phyloP scores from a whole-genome alignment of 148 eudicot genomes.

The Cornus florida region DNA sequence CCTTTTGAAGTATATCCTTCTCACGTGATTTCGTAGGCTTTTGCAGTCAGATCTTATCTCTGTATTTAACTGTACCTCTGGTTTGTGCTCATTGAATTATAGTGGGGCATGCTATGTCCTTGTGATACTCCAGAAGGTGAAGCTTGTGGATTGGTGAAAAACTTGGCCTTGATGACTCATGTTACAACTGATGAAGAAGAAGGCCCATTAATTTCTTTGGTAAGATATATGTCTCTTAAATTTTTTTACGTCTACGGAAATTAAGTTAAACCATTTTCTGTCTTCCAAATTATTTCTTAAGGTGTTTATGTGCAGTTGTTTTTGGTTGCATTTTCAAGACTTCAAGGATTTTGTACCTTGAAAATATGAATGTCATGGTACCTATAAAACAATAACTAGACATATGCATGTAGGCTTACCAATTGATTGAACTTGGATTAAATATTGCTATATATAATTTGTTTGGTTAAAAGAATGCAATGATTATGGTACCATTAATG shows the following conservation, averaged over 20 bases:
- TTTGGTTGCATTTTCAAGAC: no score
- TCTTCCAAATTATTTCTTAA: not conserved
- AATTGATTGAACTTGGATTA: not conserved
- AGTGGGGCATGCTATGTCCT: conserved; percentile 99
- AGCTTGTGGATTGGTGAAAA: conserved; percentile 94
- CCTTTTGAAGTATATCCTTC: not conserved
- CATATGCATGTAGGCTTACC: not conserved
- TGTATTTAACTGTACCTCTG: not conserved
- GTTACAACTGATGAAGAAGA: conserved; percentile 98
- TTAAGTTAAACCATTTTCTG: not conserved
- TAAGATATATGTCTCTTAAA: conserved; percentile 23
- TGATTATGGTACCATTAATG: no score
- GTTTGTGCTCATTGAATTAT: conserved; percentile 16
- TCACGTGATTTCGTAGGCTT: not conserved
- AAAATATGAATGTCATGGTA: no score
- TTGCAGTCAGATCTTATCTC: not conserved
- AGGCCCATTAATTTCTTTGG: conserved; percentile 76
- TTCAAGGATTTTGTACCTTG: no score
- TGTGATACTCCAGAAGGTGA: conserved; percentile 99
- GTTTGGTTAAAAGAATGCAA: no score
- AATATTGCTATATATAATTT: no score
- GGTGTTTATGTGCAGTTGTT: no score
- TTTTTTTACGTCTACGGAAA: not conserved
- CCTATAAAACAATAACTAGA: no score
- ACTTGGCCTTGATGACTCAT: conserved; percentile 95